Percentiles rank a stretch among this genome's conserved stretches.
These are phyloP conservation scores for Colletotrichum ledebouriae DNA, from an alignment of 2,329 filamentous ascomycete genomes.

Conservation along the genomic window DNA sequence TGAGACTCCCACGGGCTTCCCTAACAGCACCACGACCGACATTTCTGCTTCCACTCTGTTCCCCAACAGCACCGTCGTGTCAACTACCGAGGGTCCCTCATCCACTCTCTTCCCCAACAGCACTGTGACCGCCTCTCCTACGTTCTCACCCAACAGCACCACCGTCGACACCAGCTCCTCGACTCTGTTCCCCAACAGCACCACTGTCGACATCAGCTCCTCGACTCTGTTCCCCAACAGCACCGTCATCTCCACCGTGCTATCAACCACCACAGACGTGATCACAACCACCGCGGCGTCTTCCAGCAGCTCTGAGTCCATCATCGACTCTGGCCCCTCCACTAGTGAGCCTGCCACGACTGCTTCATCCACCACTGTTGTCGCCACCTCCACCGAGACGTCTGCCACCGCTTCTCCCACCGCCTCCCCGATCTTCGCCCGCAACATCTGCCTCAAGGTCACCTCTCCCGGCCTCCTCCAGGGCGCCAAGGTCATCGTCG, in stretches of 20 bases:
- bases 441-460: constrained; percentile 38
- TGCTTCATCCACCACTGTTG: not conserved
- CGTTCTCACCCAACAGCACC: constrained; percentile 13
- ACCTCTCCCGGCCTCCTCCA: not conserved
- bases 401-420: constrained; percentile 19
- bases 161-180: constrained; percentile 17
- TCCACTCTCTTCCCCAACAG: constrained; percentile 31
- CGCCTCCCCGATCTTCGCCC: constrained; percentile 19
- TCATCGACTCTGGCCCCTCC: not conserved
- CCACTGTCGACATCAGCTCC: constrained; percentile 10
- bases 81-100: not conserved
- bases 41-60: constrained; percentile 17
- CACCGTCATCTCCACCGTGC: constrained; percentile 7
- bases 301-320: not conserved
- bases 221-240: constrained; percentile 17
- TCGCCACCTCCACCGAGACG: not conserved
- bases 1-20: not conserved
- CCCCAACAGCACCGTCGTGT: constrained; percentile 20
- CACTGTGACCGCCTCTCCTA: constrained; percentile 15
- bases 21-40: not conserved
- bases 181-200: constrained; percentile 10
- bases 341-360: not conserved
- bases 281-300: not conserved
- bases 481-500: constrained; percentile 6
- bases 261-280: not conserved